Conservation (phyloP, 306 rosid genomes). For the Hippophae gyantsensis region DNA sequence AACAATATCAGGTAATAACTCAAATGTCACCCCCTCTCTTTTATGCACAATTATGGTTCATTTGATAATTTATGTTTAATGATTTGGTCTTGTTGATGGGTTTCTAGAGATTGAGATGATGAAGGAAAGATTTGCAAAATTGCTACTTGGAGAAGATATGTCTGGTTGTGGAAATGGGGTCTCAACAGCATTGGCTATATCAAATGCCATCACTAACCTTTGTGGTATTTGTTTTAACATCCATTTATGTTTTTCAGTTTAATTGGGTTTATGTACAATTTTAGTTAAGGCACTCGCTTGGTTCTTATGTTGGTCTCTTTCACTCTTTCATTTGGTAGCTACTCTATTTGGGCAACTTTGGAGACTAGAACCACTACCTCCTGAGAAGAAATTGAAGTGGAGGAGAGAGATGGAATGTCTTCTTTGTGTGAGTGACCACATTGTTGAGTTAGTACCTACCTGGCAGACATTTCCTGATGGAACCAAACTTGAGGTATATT, state of each 20-base stretch:
- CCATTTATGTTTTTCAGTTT: slow-evolving; percentile 6
- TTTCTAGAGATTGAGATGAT: slow-evolving; percentile 66
- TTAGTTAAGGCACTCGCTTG: neutral
- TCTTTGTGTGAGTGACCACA: slow-evolving; percentile 76
- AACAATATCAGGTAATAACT: slow-evolving; percentile 42
- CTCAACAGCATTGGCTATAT: slow-evolving; percentile 71
- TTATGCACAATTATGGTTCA: neutral
- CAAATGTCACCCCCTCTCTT: neutral
- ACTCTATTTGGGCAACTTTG: slow-evolving; percentile 82
- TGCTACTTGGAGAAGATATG: slow-evolving; percentile 97
- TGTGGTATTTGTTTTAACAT: slow-evolving; percentile 38
- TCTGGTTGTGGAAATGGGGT: slow-evolving; percentile 97
- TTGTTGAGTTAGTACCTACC: slow-evolving; percentile 65
- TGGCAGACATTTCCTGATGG: slow-evolving; percentile 89
- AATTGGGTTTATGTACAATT: neutral
- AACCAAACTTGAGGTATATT: slow-evolving; percentile 67
- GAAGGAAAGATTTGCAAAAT: slow-evolving; percentile 86
- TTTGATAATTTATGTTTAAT: neutral
- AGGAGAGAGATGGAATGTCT: slow-evolving; percentile 79
- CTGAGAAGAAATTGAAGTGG: slow-evolving; percentile 76
- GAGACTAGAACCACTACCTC: slow-evolving; percentile 66
- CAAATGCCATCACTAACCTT: slow-evolving; percentile 87
- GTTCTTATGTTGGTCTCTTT: slow-evolving; percentile 1
- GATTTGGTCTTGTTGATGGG: slow-evolving; percentile 25
- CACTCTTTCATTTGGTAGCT: slow-evolving; percentile 32